Percentiles rank a stretch among this genome's conserved stretches.
Conservation (phyloP, 2,329 filamentous ascomycete species). For the Monilinia vaccinii-corymbosi region DNA sequence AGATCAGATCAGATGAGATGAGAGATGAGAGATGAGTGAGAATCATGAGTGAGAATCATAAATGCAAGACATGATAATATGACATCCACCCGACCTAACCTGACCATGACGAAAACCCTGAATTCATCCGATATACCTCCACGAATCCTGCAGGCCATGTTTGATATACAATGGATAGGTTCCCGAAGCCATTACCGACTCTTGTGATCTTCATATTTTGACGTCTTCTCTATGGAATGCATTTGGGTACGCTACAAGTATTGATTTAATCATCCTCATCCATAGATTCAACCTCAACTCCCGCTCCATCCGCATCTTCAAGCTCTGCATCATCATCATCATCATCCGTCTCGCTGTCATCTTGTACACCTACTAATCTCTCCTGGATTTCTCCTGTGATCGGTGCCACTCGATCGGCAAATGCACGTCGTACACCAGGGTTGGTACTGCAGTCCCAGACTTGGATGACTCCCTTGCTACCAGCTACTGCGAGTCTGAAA, state of each 20-base stretch:
- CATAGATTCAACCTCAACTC: conserved; percentile 44
- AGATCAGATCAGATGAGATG: background rate
- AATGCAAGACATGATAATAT: background rate
- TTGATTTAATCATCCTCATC: conserved; percentile 40
- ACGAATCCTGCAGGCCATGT: too few relatives aligned
- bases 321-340: conserved; percentile 52
- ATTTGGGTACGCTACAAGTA: too few relatives aligned
- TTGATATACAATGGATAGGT: too few relatives aligned
- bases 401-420: conserved; percentile 61
- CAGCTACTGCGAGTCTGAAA: conserved; percentile 86
- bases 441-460: conserved; percentile 82
- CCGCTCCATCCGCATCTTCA: conserved; percentile 43
- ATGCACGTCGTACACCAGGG: conserved; percentile 71
- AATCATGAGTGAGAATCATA: background rate
- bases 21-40: background rate
- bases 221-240: too few relatives aligned
- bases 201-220: too few relatives aligned
- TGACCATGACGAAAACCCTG: too few relatives aligned
- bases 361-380: conserved; percentile 64
- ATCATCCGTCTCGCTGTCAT: conserved; percentile 44
- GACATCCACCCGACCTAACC: too few relatives aligned
- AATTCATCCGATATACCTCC: too few relatives aligned
- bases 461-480: conserved; percentile 85
- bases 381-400: conserved; percentile 60
- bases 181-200: too few relatives aligned